Evolutionary conservation across 768 basidiomycete species (phyloP).

Genomic region (Phaffia tasmanica): DNA sequence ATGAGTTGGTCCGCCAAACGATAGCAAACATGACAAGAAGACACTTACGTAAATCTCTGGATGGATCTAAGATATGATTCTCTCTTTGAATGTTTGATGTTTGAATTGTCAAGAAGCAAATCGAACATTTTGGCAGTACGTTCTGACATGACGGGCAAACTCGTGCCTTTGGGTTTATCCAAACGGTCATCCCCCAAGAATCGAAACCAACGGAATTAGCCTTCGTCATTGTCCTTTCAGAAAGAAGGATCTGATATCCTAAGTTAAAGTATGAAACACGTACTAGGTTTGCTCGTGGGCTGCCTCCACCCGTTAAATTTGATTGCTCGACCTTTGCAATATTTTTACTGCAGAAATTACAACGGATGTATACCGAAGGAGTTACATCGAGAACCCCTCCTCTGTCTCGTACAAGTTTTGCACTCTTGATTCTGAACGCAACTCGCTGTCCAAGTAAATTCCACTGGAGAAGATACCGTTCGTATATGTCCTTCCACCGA

Average conservation of each 20-base stretch:
- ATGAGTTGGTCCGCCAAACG: too few relatives aligned
- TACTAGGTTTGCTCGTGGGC: conserved; percentile 1
- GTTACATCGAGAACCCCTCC: background rate
- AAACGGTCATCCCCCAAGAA: too few relatives aligned
- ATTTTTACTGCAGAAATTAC: background rate
- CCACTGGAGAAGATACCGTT: conserved; percentile 6
- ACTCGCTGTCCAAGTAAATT: conserved; percentile 6
- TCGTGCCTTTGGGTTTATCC: background rate
- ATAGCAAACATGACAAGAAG: too few relatives aligned
- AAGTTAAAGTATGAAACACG: background rate
- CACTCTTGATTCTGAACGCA: conserved; percentile 10
- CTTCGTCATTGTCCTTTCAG: background rate
- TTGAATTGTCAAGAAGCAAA: background rate
- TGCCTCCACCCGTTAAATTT: background rate
- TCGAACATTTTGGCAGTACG: conserved; percentile 9
- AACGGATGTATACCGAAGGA: background rate
- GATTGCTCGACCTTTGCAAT: background rate
- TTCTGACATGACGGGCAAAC: conserved; percentile 10
- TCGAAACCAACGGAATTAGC: background rate
- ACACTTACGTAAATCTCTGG: too few relatives aligned
- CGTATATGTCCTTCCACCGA: conserved; percentile 20
- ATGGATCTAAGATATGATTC: too few relatives aligned
- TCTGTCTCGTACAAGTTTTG: conserved; percentile 12
- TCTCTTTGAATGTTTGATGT: too few relatives aligned
- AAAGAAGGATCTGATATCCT: background rate